Conservation (phyloP, 1,139 yeast species). For the Arxiozyma bovina region DNA sequence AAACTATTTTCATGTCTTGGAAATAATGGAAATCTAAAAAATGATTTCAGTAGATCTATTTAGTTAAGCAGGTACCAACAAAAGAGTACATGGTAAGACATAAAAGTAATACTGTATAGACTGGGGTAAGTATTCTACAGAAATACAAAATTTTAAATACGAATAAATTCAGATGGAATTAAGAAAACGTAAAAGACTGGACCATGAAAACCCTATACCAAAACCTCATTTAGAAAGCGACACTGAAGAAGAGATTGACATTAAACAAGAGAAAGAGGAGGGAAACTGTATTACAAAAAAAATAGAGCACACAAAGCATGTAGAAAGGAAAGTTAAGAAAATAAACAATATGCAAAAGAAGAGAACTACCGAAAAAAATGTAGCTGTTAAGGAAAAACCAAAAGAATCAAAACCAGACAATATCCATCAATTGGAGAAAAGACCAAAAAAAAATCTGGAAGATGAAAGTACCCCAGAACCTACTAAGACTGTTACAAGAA, state of each 20-base stretch:
- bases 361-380: background rate
- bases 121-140: background rate
- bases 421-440: background rate
- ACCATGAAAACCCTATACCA: slow-evolving; percentile 1
- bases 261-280: background rate
- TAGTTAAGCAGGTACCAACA: no score
- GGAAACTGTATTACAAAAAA: background rate
- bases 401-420: background rate
- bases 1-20: no score
- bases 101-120: background rate
- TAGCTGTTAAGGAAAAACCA: background rate
- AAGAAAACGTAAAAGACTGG: slow-evolving; percentile 16
- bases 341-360: background rate
- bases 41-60: no score
- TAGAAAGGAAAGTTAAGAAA: background rate
- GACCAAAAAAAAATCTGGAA: background rate
- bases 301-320: background rate
- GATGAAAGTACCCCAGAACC: background rate
- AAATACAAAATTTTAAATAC: no score
- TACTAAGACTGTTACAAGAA: background rate
- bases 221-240: background rate
- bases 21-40: no score
- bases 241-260: background rate
- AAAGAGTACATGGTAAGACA: no score
- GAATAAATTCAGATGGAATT: slow-evolving; percentile 4